Conservation (phyloP, 1,139 yeast genomes). For the Geotrichum europaeum region DNA sequence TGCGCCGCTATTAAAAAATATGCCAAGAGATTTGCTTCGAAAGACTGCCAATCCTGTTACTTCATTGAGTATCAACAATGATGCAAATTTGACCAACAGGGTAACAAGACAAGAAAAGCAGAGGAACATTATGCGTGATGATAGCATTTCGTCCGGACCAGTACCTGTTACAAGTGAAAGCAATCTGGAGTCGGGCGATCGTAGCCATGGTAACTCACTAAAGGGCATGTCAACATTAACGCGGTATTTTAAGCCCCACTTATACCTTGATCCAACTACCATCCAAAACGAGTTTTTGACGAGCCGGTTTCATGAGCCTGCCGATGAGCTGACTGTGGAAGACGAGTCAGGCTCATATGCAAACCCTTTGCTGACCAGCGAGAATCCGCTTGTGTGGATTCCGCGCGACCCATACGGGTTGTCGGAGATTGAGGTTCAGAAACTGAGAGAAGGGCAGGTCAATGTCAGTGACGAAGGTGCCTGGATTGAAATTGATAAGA, state of each 20-base stretch:
- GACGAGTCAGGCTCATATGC: constrained; percentile 55
- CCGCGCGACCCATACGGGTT: constrained; percentile 83
- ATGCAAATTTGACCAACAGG: not conserved
- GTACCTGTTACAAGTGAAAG: constrained; percentile 7
- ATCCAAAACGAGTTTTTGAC: constrained; percentile 33
- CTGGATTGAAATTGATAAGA: constrained; percentile 44
- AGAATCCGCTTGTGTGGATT: constrained; percentile 76
- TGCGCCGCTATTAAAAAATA: constrained; percentile 56
- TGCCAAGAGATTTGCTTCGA: constrained; percentile 47
- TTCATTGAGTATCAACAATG: constrained; percentile 1
- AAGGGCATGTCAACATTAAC: constrained; percentile 6
- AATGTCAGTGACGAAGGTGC: constrained; percentile 65
- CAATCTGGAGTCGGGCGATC: constrained; percentile 8
- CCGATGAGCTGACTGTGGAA: constrained; percentile 30
- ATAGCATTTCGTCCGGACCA: constrained; percentile 11
- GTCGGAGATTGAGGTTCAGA: constrained; percentile 52
- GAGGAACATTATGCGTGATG: constrained; percentile 1
- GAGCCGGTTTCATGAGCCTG: constrained; percentile 40
- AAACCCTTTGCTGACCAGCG: constrained; percentile 63
- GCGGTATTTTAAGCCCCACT: constrained; percentile 51
- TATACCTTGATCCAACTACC: constrained; percentile 39
- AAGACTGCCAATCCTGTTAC: constrained; percentile 15
- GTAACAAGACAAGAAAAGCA: constrained; percentile 1
- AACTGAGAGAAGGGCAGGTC: constrained; percentile 37
- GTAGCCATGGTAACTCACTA: not conserved